Percentiles rank a stretch among this genome's conserved stretches.
Evolutionary conservation across 768 basidiomycete species (phyloP).

Genomic region (Russula ochroleuca): DNA sequence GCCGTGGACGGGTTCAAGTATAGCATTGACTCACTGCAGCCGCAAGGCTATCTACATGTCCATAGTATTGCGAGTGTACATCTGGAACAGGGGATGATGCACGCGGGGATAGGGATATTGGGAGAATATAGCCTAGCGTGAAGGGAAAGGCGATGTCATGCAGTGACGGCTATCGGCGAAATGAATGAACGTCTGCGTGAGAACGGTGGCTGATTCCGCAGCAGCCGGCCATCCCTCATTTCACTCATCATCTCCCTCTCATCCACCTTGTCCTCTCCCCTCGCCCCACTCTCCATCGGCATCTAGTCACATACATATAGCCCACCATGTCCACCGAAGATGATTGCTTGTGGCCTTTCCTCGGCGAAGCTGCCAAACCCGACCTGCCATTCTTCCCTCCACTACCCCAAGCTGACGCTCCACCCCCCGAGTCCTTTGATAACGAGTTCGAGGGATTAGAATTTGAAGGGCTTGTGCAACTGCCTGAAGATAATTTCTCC

Average conservation of each 20-base stretch:
- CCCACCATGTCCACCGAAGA: constrained; percentile 5
- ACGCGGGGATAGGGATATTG: not conserved
- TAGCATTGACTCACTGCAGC: not conserved
- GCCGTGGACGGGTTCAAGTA: not conserved
- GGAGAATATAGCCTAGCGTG: not conserved
- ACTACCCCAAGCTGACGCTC: constrained; percentile 61
- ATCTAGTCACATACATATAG: constrained; percentile 13
- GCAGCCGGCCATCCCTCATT: constrained; percentile 13
- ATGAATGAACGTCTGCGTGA: not conserved
- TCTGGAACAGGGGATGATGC: not conserved
- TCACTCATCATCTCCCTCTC: constrained; percentile 14
- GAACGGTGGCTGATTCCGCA: constrained; percentile 18
- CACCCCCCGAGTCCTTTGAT: constrained; percentile 80
- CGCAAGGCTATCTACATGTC: not conserved
- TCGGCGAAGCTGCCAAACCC: constrained; percentile 8
- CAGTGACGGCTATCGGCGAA: not conserved
- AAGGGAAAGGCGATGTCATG: not conserved
- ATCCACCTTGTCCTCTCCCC: constrained; percentile 4
- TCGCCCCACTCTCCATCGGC: not conserved
- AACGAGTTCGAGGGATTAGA: constrained; percentile 68
- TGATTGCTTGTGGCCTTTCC: constrained; percentile 11
- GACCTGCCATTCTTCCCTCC: constrained; percentile 23
- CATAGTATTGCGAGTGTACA: not conserved
- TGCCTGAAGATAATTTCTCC: constrained; percentile 56
- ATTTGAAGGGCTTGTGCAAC: constrained; percentile 54